Percentiles rank a stretch among this genome's conserved stretches.
phyloP scores from a whole-genome alignment of 2,329 filamentous ascomycete species.

The Pestalotiopsis sp. region DNA sequence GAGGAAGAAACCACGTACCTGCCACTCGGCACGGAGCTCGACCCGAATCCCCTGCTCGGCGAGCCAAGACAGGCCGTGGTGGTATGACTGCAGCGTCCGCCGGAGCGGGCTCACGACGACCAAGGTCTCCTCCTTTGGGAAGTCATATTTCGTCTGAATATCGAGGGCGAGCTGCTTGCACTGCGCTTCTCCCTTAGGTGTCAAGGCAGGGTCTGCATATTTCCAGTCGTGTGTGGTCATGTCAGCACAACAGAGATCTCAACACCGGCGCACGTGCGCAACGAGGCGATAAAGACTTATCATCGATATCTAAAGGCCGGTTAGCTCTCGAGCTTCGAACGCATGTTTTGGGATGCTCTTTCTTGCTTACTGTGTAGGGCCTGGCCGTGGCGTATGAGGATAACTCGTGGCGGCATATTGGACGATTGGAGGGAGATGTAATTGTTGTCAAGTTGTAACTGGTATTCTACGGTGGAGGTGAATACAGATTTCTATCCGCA shows the following conservation, averaged over 20 bases:
- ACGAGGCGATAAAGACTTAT: conserved; percentile 24
- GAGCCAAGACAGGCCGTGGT: conserved; percentile 30
- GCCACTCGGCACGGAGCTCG: conserved; percentile 33
- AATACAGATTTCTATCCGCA: not conserved
- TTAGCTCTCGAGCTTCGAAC: conserved; percentile 13
- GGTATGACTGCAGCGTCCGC: conserved; percentile 31
- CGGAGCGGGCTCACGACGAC: conserved; percentile 33
- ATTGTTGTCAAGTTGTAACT: not conserved
- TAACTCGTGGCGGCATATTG: conserved; percentile 39
- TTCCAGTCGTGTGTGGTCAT: conserved; percentile 28
- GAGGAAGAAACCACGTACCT: conserved; percentile 20
- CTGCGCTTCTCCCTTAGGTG: conserved; percentile 28
- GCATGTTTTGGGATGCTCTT: not conserved
- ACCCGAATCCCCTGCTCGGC: conserved; percentile 26
- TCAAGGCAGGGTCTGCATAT: conserved; percentile 29
- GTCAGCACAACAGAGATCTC: conserved; percentile 21
- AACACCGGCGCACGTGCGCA: not conserved
- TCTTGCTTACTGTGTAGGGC: conserved; percentile 39
- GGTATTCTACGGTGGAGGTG: not conserved
- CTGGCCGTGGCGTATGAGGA: conserved; percentile 43
- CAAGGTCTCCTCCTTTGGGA: conserved; percentile 23
- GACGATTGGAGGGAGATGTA: not conserved
- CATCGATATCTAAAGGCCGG: conserved; percentile 25
- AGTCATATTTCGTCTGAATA: conserved; percentile 24
- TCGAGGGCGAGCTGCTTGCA: conserved; percentile 25